Percentiles rank a stretch among this genome's conserved stretches.
Evolutionary conservation across 2,329 filamentous ascomycete species (phyloP).

Genomic region (Huntiella decipiens): DNA sequence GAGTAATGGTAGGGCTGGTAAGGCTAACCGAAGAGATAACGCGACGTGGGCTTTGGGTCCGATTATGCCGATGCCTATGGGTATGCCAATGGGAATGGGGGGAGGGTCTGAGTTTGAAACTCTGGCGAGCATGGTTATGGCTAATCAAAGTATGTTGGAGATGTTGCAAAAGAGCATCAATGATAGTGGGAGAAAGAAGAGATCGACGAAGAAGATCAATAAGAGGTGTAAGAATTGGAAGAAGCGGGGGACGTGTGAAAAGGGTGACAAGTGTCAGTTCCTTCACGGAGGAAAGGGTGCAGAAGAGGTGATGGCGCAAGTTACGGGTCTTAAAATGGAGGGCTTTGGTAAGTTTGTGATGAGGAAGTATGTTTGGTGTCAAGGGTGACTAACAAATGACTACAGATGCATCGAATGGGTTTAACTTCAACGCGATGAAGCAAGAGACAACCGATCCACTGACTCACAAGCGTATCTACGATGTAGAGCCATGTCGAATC

Average conservation of each 20-base stretch:
- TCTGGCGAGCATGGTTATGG: conserved; percentile 8
- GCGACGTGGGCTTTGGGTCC: neutral
- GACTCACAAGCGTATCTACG: conserved; percentile 30
- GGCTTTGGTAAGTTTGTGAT: conserved; percentile 7
- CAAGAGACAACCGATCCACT: conserved; percentile 18
- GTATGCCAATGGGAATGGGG: neutral
- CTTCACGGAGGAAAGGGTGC: neutral
- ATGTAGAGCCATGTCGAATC: conserved; percentile 45
- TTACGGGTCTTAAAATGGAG: neutral
- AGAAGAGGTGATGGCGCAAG: neutral
- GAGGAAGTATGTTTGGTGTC: neutral
- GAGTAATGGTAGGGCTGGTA: neutral
- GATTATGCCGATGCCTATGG: neutral
- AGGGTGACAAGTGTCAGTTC: conserved; percentile 6
- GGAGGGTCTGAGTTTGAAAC: conserved; percentile 6
- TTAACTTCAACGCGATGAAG: conserved; percentile 12
- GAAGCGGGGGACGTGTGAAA: conserved; percentile 1
- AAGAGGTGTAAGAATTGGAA: conserved; percentile 8
- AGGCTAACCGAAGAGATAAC: neutral
- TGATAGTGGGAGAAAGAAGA: neutral
- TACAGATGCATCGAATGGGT: neutral
- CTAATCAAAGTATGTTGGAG: conserved; percentile 9
- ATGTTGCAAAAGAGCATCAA: conserved; percentile 4
- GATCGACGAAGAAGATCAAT: conserved; percentile 5
- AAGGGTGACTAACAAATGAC: neutral